Evolutionary conservation across 106 monocot species (phyloP), one percentile per base, ranked within the genome.

Genomic region (Dendrobium officinale): DNA sequence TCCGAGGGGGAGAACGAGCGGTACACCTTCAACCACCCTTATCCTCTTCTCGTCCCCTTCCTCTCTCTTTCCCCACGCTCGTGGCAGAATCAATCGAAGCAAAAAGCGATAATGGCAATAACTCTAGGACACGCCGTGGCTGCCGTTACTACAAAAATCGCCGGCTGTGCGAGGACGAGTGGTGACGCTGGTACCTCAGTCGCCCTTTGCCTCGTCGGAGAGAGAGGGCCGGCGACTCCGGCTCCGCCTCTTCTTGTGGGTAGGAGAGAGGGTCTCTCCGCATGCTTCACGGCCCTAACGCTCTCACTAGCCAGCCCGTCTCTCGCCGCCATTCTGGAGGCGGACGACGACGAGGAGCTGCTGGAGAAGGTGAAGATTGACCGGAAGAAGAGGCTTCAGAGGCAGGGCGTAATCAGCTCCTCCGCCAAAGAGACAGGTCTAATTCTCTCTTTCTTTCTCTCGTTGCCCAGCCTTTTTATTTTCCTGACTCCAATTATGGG

Each of bases 361-460:
- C 77, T 98, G 56, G 94, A 98, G 86, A 90, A 74, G 47, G 96
- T 98, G 73, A 94, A 94, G 89, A 83, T 89, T 78, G 97, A 97
- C 75, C 84, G 92, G 79, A 83, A 92, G 85, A 94, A 88, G 87
- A 84, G 97, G 86, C 85, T 98, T 27, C 72, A 92, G 83, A 82
- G 91, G 68, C 97, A 98, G 79, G 91, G 87, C 4, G 80, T 92
- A 79, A 91, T 98, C 83, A 91, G 81, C 67, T 92, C 94, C 33
- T 92, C 94, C 45, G 64, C 49, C 37, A 89, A 84, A 77, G 97
- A 98, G 81, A 97, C 89, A 80, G 96, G 96, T 96, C 19, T 4
- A 1, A 5, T 7, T 56, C 22, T 37, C 18, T 37, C 47, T 74
- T 20, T n/a, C 42, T n/a, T 44, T 44, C 74, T 20, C 43, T 43